phyloP scores from a whole-genome alignment of 345 rosid species.

The Mercurialis annua region DNA sequence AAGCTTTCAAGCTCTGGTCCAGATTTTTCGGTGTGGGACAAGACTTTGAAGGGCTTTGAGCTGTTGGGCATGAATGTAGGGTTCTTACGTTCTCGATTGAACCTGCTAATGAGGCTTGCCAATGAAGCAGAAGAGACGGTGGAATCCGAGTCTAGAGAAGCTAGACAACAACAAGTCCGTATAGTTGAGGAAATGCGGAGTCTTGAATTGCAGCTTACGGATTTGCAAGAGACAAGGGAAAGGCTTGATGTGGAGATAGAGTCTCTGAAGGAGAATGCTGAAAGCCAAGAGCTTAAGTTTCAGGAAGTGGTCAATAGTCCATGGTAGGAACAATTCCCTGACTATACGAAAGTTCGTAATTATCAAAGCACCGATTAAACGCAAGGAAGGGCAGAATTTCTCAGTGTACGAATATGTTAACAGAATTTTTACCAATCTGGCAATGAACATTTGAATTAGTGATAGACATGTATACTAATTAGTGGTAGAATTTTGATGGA shows the following conservation, averaged over 20 bases:
- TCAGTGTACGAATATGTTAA: background rate
- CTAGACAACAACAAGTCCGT: slow-evolving; percentile 22
- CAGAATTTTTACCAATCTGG: background rate
- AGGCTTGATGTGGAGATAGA: slow-evolving; percentile 33
- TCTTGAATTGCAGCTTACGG: slow-evolving; percentile 29
- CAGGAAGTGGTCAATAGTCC: slow-evolving; percentile 32
- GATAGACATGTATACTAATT: background rate
- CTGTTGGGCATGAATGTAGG: slow-evolving; percentile 48
- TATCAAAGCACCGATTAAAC: no score
- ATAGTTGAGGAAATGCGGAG: slow-evolving; percentile 26
- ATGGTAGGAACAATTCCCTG: slow-evolving; percentile 24
- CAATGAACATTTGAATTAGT: background rate
- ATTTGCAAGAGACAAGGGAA: slow-evolving; percentile 24
- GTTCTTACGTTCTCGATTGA: slow-evolving; percentile 35
- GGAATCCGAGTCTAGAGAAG: slow-evolving; percentile 25
- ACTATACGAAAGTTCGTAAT: background rate
- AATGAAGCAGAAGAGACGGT: slow-evolving; percentile 26
- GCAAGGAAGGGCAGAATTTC: background rate
- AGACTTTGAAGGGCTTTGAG: slow-evolving; percentile 49
- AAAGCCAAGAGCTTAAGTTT: slow-evolving; percentile 27
- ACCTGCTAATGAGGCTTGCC: slow-evolving; percentile 29
- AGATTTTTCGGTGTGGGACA: slow-evolving; percentile 42
- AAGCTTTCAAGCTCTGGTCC: slow-evolving; percentile 28
- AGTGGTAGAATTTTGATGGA: background rate
- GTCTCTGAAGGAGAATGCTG: slow-evolving; percentile 22